Base-by-base conservation (phyloP, 345 rosid species). In the Carallia pectinifolia region DNA sequence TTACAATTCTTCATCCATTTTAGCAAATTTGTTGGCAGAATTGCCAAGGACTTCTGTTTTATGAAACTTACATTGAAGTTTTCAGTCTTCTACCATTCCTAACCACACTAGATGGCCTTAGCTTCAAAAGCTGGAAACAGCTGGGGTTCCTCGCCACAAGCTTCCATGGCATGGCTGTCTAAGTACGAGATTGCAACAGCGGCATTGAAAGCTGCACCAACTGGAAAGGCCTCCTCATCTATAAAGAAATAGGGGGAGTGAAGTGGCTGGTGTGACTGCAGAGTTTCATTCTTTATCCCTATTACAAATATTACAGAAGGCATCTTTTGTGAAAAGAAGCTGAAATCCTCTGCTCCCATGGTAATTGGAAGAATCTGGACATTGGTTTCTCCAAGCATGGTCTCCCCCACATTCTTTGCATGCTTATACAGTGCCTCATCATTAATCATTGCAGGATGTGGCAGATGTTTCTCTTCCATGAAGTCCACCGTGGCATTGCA, bases 331-430 rank as follows among this genome's bases (percentile, higher is more conserved):
- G 93, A 73, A 70, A 76, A 90, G 85, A 84, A 85, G 68, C 93
- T 88, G 74, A 88, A 88, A 76, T 88, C 96, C 65, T 88, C 91
- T 23, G 81, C 81, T 54, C 90, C 93, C 90, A 87, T 84, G 18
- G 83, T 85, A 61, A 87, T 66, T 5, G 85, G 90, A 18, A 83
- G 47, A 9, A 85, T 80, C 61, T 84, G 73, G 74, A 88, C 83
- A 54, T 88, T 90, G 2, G 34, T 60, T 66, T 87, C 77, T 38
- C 97, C 95, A 3, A 85, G 79, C 63, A 89, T 68, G 1, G 60
- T 50, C 69, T 85, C 85, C 6, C 85, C 92, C 38, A 87, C 89
- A 67, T 67, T 73, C 70, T 77, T 91, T 1, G 77, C 77, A 52
- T 87, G 91, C 64, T 85, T 79, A 16, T 86, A 89, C 30, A 91